Conservation (phyloP, 2,329 filamentous ascomycete species). For the Septoria linicola region DNA sequence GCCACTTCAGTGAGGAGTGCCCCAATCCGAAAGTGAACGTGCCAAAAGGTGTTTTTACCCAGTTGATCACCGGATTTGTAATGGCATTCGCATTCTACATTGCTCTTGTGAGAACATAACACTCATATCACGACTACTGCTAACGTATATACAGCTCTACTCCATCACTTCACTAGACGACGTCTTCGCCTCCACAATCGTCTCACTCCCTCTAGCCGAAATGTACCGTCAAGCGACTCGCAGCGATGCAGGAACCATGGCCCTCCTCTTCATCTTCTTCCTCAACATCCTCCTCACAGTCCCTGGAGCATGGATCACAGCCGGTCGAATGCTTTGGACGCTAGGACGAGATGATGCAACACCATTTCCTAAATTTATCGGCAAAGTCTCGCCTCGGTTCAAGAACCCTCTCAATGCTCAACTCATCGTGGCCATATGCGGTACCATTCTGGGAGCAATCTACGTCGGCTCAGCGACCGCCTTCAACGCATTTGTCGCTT, state of each 20-base stretch:
- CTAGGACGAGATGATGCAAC: conserved; percentile 58
- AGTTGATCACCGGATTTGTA: conserved; percentile 53
- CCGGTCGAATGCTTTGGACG: conserved; percentile 63
- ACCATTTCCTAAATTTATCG: conserved; percentile 52
- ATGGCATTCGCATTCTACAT: conserved; percentile 50
- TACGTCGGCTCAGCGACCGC: conserved; percentile 66
- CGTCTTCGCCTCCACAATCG: conserved; percentile 47
- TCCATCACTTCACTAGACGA: conserved; percentile 58
- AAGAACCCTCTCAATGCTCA: conserved; percentile 59
- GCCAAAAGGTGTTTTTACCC: conserved; percentile 54
- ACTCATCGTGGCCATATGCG: conserved; percentile 50
- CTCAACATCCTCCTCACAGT: conserved; percentile 54
- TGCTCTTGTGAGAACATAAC: conserved; percentile 26
- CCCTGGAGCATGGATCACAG: conserved; percentile 59
- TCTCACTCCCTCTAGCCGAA: conserved; percentile 59
- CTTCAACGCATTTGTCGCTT: conserved; percentile 64
- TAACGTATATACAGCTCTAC: conserved; percentile 47
- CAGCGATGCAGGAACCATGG: conserved; percentile 42
- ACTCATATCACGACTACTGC: not conserved
- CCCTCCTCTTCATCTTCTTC: conserved; percentile 48
- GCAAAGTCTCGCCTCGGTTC: conserved; percentile 47
- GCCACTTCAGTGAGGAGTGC: conserved; percentile 66
- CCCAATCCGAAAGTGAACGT: conserved; percentile 52
- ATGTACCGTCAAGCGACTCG: conserved; percentile 58
- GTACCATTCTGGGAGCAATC: conserved; percentile 60